These are phyloP conservation scores for Aaosphaeria arxii DNA, from an alignment of 2,329 filamentous ascomycete species.

Conservation along the genomic window DNA sequence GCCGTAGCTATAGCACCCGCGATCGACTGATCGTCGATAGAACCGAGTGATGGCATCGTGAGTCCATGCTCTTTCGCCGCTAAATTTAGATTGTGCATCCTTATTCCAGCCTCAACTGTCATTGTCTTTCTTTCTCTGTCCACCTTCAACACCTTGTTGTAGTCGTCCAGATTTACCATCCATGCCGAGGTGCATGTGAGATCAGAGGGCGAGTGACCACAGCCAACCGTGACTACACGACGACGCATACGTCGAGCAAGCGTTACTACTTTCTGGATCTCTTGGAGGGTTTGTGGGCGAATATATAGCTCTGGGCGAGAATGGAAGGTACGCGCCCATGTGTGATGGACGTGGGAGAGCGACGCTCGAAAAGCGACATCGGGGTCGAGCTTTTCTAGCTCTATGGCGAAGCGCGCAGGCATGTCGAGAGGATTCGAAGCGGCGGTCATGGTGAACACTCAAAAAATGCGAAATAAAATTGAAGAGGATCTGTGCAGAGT, in stretches of 20 bases:
- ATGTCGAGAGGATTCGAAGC: slow-evolving; percentile 19
- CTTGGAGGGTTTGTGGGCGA: slow-evolving; percentile 72
- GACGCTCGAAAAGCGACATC: slow-evolving; percentile 73
- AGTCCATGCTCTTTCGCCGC: slow-evolving; percentile 72
- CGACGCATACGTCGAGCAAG: slow-evolving; percentile 79
- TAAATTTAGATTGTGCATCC: slow-evolving; percentile 70
- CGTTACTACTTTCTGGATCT: slow-evolving; percentile 79
- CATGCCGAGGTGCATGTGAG: slow-evolving; percentile 91
- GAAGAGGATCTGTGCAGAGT: too few species aligned
- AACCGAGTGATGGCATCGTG: slow-evolving; percentile 87
- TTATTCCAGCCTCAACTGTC: slow-evolving; percentile 83
- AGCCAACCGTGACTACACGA: slow-evolving; percentile 82
- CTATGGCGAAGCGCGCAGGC: slow-evolving; percentile 45
- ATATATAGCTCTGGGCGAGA: slow-evolving; percentile 89
- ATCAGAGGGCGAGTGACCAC: slow-evolving; percentile 86
- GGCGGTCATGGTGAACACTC: too few species aligned
- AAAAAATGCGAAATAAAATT: too few species aligned
- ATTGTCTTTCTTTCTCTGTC: slow-evolving; percentile 65
- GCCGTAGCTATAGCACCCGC: slow-evolving; percentile 90
- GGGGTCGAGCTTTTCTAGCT: slow-evolving; percentile 59
- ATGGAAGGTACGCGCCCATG: slow-evolving; percentile 92
- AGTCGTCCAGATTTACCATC: slow-evolving; percentile 90
- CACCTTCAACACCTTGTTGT: slow-evolving; percentile 68
- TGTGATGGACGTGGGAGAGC: slow-evolving; percentile 73
- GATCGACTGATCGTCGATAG: slow-evolving; percentile 91